Base-by-base conservation (phyloP, 2,329 filamentous ascomycete species). In the Sporothrix humicola region DNA sequence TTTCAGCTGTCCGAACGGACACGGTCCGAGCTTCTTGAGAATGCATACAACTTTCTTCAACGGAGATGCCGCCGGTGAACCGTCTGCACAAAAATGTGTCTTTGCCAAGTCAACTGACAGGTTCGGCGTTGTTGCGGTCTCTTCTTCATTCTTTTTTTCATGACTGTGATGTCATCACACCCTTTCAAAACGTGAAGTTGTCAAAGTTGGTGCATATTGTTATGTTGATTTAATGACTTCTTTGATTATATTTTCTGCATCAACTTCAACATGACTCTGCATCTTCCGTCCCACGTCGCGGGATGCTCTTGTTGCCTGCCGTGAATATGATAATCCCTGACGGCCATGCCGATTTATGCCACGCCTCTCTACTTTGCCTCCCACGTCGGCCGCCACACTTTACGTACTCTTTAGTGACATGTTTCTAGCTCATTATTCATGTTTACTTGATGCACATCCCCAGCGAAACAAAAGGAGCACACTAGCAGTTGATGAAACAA, bases 361-460 rank as follows among this genome's bases (percentile, higher is more conserved):
- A 56, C 56, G 56, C 26, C 26, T 10, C 4, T 59, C 13, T n/a
- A 15, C n/a, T 20, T n/a, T 17, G 6, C 37, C 59, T 44, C 59
- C 59, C 59, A 63, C 37, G 59, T 20, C 31, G 59, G 8, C 59
- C 59, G 59, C 58, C 31, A 63, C 59, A 7, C 17, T 63, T 63
- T 63, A 63, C 37, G 59, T 44, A 63, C 59, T 63, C 59, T 63
- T 63, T 63, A 63, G 3, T 44, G 59, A 63, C n/a, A 37, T 37
- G 31, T 37, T 37, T 37, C 7, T 7, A 37, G 59, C 6, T 12
- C 10, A 63, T 63, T 44, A 59, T 59, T 23, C 9, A 54, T 20
- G 31, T 37, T 37, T 37, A 37, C 31, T 37, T 37, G 31, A 6
- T 54, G 17, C n/a, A 7, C n/a, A 20, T 54, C 20, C 8, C 17